Percentiles rank a stretch among this genome's conserved stretches.
phyloP scores from a whole-genome alignment of 164 flowering plant genomes.

The Annona cherimola region DNA sequence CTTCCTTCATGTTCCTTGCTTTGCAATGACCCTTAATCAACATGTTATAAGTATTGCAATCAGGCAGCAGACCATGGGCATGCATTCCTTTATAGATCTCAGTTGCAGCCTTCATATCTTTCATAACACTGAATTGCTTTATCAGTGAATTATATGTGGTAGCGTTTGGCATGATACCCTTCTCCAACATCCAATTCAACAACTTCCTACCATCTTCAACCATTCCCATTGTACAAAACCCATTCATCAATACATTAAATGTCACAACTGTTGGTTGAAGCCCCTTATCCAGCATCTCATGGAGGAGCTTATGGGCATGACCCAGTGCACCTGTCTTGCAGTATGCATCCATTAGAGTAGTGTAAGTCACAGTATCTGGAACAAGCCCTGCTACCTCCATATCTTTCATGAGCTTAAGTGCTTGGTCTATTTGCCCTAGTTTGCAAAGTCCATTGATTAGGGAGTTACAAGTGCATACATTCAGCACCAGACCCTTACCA shows the following conservation, averaged over 20 bases:
- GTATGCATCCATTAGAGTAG: conserved; percentile 33
- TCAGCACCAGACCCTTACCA: conserved; percentile 25
- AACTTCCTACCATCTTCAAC: conserved; percentile 44
- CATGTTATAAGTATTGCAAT: conserved; percentile 28
- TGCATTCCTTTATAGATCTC: conserved; percentile 25
- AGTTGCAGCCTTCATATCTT: conserved; percentile 25
- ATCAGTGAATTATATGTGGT: conserved; percentile 34
- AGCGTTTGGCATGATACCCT: conserved; percentile 35
- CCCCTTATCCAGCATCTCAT: conserved; percentile 33
- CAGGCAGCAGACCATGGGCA: conserved; percentile 22
- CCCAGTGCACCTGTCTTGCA: conserved; percentile 27
- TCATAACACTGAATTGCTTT: conserved; percentile 25
- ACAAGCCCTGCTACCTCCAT: conserved; percentile 25
- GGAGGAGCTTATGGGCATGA: conserved; percentile 26
- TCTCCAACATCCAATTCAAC: conserved; percentile 38
- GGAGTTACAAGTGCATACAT: conserved; percentile 26
- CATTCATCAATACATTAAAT: conserved; percentile 51
- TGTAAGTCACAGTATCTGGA: conserved; percentile 29
- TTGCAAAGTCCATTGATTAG: conserved; percentile 33
- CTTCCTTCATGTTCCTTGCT: conserved; percentile 35
- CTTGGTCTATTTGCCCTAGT: conserved; percentile 25
- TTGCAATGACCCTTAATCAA: conserved; percentile 30
- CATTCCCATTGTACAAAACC: conserved; percentile 46
- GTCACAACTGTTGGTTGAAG: conserved; percentile 32
- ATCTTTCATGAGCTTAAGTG: conserved; percentile 29